Conservation (phyloP, 331 rosid species). For the Malus hybrid region DNA sequence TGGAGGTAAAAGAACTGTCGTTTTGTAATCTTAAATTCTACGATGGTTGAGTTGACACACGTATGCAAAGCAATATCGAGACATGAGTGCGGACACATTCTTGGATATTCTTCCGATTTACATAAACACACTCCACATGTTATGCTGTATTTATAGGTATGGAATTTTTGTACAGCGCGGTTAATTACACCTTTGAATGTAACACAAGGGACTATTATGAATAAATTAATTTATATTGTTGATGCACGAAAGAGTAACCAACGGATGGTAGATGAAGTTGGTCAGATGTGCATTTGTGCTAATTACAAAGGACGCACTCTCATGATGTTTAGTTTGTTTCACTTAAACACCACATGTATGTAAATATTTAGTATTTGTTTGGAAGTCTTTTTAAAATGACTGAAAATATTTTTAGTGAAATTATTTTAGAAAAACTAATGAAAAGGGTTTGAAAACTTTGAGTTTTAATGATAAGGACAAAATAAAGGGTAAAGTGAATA, state of each 20-base stretch:
- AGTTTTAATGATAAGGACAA: too few relatives aligned
- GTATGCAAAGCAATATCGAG: conserved; percentile 1
- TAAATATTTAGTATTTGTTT: too few relatives aligned
- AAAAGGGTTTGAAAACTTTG: too few relatives aligned
- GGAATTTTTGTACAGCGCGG: too few relatives aligned
- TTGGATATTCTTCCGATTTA: not conserved
- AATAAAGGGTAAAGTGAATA: too few relatives aligned
- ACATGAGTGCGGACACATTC: not conserved
- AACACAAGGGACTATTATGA: not conserved
- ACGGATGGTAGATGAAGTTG: not conserved
- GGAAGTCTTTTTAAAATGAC: too few relatives aligned
- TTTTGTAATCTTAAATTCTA: not conserved
- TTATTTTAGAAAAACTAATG: too few relatives aligned
- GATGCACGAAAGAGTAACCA: not conserved
- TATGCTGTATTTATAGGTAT: too few relatives aligned
- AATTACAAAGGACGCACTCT: too few relatives aligned
- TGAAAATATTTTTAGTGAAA: too few relatives aligned
- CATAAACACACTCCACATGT: not conserved
- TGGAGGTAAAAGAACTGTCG: not conserved
- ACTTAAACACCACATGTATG: not conserved
- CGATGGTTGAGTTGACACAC: not conserved
- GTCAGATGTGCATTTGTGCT: not conserved
- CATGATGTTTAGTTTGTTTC: not conserved
- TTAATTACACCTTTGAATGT: too few relatives aligned
- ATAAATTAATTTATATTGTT: too few relatives aligned